phyloP scores from a whole-genome alignment of 495 filamentous ascomycete genomes.

The Melanomma pulvis-pyrius region DNA sequence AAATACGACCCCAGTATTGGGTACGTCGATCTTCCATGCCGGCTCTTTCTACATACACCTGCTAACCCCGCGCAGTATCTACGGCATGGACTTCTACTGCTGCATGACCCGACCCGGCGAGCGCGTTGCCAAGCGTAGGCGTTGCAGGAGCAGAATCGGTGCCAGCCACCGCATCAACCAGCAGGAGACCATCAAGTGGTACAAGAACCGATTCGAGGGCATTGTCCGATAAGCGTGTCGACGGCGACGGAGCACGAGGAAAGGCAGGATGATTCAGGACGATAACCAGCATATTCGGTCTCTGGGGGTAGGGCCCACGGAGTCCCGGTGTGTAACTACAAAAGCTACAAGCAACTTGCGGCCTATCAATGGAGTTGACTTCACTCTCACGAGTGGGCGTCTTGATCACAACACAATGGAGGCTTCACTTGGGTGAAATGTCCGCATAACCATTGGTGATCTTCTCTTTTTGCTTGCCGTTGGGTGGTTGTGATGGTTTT shows the following conservation, averaged over 20 bases:
- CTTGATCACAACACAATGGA: conserved; percentile 43
- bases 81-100: conserved; percentile 99
- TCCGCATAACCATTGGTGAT: conserved; percentile 46
- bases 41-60: not conserved
- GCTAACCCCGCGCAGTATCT: conserved; percentile 56
- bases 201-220: conserved; percentile 99
- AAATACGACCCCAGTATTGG: conserved; percentile 85
- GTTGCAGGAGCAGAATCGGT: conserved; percentile 83
- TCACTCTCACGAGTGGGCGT: conserved; percentile 29
- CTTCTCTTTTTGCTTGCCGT: conserved; percentile 21
- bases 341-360: conserved; percentile 37
- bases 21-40: conserved; percentile 14
- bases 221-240: conserved; percentile 76
- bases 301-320: conserved; percentile 18
- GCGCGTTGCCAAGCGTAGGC: conserved; percentile 93
- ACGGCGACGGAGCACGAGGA: conserved; percentile 7
- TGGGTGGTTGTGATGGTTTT: not conserved
- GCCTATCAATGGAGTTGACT: conserved; percentile 42
- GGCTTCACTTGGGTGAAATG: conserved; percentile 45
- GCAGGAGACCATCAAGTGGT: conserved; percentile 96
- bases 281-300: conserved; percentile 27
- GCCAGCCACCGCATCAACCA: conserved; percentile 88
- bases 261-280: conserved; percentile 21
- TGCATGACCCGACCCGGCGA: conserved; percentile 99
- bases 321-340: conserved; percentile 34